A percentile compares a stretch with the other conserved stretches of the same genome.
Evolutionary conservation across 1,284 basidiomycete genomes (phyloP).

Genomic region (Albatrellus sp.): DNA sequence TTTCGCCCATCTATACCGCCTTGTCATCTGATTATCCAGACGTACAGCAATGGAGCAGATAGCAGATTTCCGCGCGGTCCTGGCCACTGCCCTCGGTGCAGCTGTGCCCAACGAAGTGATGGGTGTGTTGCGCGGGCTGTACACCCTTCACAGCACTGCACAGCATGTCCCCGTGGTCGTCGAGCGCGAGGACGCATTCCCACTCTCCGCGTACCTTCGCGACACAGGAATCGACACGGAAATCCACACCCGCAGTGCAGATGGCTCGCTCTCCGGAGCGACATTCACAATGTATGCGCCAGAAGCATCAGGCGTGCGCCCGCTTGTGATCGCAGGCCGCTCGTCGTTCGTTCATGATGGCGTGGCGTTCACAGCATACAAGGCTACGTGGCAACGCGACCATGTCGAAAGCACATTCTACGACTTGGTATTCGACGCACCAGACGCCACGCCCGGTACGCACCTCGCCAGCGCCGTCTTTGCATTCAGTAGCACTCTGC

Average conservation of each 20-base stretch:
- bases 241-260: conserved; percentile 5
- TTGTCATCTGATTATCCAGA: too few relatives aligned
- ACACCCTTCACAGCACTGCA: conserved; percentile 4
- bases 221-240: conserved; percentile 6
- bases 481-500: conserved; percentile 14
- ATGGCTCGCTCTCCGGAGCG: neutral
- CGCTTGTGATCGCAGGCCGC: conserved; percentile 9
- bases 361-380: conserved; percentile 12
- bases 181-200: conserved; percentile 6
- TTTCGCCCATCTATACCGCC: too few relatives aligned
- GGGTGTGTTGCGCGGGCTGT: too few relatives aligned
- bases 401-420: conserved; percentile 8
- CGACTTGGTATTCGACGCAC: conserved; percentile 13
- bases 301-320: neutral
- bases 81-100: too few relatives aligned
- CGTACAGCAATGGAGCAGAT: too few relatives aligned
- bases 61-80: too few relatives aligned
- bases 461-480: conserved; percentile 20
- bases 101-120: too few relatives aligned
- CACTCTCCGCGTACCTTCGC: conserved; percentile 11
- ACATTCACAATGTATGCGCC: neutral
- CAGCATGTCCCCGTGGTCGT: conserved; percentile 10
- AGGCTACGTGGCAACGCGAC: conserved; percentile 11
- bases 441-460: conserved; percentile 7
- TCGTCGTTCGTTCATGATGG: conserved; percentile 11